Evolutionary conservation across 176 grass and related monocot species (phyloP), one percentile per base, ranked within the genome.

Genomic region (Raddia distichophylla): DNA sequence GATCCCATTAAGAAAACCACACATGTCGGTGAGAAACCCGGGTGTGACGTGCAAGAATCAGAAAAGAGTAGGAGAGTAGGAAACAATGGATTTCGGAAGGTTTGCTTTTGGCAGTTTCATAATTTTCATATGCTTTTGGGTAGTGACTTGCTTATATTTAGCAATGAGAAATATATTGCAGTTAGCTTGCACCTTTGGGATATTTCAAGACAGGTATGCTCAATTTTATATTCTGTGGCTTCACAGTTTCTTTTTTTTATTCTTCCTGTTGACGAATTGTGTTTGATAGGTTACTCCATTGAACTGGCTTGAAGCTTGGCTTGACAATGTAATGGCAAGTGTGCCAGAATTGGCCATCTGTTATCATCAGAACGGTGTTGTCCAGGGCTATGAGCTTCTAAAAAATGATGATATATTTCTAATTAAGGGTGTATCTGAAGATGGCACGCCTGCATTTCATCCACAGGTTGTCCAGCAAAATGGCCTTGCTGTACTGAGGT

Each of bases 111-210:
- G 96, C 84, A 99, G 69, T 95, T 99, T 66, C 86, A 99, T 80
- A 93, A 99, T 90, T 99, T 99, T 47, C 75, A 91, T 72, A 90
- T 99, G 89, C 96, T 99, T 89, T 91, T 99, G 55, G 96, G 93
- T 60, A 95, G 91, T 35, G 96, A 99, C 83, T 93, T 99, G 72
- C 90, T 99, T 86, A 85, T 99, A 82, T 95, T 95, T 84, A 95
- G 96, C 89, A 99, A 95, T 80, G 96, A 99, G 72, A 93, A 95
- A 83, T 99, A 99, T 82, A 84, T 88, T 57, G 90, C 96, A 37
- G 93, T 99, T 48, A 99, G 96, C 77, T 92, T 99, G 80, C 96
- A 99, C 80, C 89, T 99, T 17, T 99, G 91, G 96, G 96, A 99
- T 87, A 60, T 99, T 63, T 99, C 93, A 8, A 89, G 96, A 86